phyloP scores from a whole-genome alignment of 371 early-diverging fungal genomes.

The Fennellomyces sp. region DNA sequence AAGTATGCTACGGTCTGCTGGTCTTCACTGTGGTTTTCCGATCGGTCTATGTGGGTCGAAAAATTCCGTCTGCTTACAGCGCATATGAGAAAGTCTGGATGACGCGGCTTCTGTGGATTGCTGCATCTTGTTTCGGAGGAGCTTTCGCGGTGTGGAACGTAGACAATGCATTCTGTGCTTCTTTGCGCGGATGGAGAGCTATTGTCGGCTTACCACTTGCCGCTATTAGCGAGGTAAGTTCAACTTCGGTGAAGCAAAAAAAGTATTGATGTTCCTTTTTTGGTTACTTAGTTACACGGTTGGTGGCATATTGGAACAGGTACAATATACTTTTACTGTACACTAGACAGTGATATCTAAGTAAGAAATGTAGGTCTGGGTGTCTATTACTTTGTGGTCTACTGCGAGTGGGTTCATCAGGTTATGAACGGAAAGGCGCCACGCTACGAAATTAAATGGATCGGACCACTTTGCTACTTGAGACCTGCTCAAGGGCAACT shows the following conservation, averaged over 20 bases:
- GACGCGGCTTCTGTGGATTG: slow-evolving; percentile 35
- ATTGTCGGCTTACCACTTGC: slow-evolving; percentile 54
- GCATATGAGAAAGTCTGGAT: slow-evolving; percentile 33
- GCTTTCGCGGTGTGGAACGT: slow-evolving; percentile 81
- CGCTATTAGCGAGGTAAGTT: slow-evolving; percentile 45
- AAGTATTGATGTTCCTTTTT: not conserved
- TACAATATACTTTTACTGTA: slow-evolving; percentile 5
- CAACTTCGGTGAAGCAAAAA: too few relatives aligned
- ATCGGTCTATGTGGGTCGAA: slow-evolving; percentile 36
- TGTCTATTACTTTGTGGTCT: slow-evolving; percentile 42
- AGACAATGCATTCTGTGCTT: slow-evolving; percentile 72
- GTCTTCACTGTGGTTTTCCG: slow-evolving; percentile 52
- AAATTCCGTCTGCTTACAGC: slow-evolving; percentile 31
- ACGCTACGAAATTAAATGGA: slow-evolving; percentile 30
- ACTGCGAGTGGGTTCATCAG: slow-evolving; percentile 39
- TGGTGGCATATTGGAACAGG: slow-evolving; percentile 80
- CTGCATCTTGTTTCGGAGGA: slow-evolving; percentile 48
- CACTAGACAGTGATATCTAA: not conserved
- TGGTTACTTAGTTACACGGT: slow-evolving; percentile 64
- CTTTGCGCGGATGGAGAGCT: slow-evolving; percentile 52
- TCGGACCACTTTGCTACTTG: slow-evolving; percentile 40
- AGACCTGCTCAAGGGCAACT: slow-evolving; percentile 10
- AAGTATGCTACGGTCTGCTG: slow-evolving; percentile 67
- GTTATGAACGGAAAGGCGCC: slow-evolving; percentile 12
- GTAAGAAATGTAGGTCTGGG: slow-evolving; percentile 27